A percentile compares a stretch with the other conserved stretches of the same genome.
Conservation (phyloP, 306 rosid genomes). For the Cicer arietinum region DNA sequence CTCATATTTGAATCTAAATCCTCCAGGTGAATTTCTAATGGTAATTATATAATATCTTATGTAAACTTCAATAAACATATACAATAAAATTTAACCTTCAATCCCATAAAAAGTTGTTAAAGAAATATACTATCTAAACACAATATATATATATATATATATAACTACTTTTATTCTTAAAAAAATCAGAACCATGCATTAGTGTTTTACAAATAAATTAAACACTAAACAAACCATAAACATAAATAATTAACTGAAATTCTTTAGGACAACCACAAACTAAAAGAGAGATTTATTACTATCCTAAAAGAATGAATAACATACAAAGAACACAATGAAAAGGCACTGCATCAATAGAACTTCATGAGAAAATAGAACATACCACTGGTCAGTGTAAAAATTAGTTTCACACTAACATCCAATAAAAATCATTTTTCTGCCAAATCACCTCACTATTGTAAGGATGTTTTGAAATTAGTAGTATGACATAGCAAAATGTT, state of each 20-base stretch:
- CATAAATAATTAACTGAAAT: neutral
- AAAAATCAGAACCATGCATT: slow-evolving; percentile 7
- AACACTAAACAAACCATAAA: slow-evolving; percentile 8
- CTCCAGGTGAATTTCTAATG: too few species aligned
- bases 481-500: too few species aligned
- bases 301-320: slow-evolving; percentile 32
- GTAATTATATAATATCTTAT: too few species aligned
- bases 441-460: too few species aligned
- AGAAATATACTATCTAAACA: neutral
- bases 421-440: too few species aligned
- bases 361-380: neutral
- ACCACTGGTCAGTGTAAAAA: too few species aligned
- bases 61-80: too few species aligned
- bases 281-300: slow-evolving; percentile 28
- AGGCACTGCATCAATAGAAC: slow-evolving; percentile 25
- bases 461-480: too few species aligned
- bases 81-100: too few species aligned
- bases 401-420: too few species aligned
- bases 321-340: slow-evolving; percentile 34
- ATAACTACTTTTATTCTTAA: neutral
- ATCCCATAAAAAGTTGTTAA: neutral
- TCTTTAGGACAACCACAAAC: slow-evolving; percentile 8
- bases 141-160: neutral
- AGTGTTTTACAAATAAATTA: neutral
- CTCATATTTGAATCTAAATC: too few species aligned